Base-by-base conservation (phyloP, 2,329 filamentous ascomycete genomes). In the Penicillium sp. region DNA sequence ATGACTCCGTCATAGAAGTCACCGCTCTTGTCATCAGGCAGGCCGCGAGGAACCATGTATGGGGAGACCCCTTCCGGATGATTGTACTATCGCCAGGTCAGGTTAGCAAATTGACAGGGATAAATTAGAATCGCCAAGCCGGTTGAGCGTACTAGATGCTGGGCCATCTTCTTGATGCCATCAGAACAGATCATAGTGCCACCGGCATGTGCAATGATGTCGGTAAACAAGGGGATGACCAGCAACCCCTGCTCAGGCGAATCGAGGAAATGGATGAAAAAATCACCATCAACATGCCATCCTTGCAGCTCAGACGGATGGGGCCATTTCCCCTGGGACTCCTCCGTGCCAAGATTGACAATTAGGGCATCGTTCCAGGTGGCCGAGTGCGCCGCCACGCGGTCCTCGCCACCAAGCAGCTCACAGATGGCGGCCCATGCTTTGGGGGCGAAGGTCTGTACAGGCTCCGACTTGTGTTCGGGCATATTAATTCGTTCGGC, bases 281-380 rank as follows among this genome's bases (percentile, higher is more conserved):
- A 91, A 67, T 91, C 88, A 9, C 89, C 88, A 74, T 91, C 88
- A 19, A 89, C 86, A 74, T 91, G 89, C 88, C 89, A 91, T 0
- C 86, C 81, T 55, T 82, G 79, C 0, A 86, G 85, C 26, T 81
- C 76, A 4, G 82, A 73, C 9, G 86, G 86, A 38, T 80, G 75
- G 3, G 83, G 74, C 24, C 81, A 79, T 54, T 79, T 80, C 5
- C 83, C 82, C 62, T 85, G 83, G 53, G 78, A 78, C 55, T 84
- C 82, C 0, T 81, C 72, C 1, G 82, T 86, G 13, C 89, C 89
- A 8, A 91, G 81, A 74, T 91, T 91, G 44, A 91, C 87, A 68
- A 91, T 91, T 59, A 91, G 83, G 4, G 83, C 83, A 76, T 91
- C 89, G 65, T 82, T 82, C 88, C 89, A 91, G n/a, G 77, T 72